These are phyloP conservation scores for Prorocentrum cordatum DNA, from an alignment of 169 alveolate genomes.

Conservation along the genomic window DNA sequence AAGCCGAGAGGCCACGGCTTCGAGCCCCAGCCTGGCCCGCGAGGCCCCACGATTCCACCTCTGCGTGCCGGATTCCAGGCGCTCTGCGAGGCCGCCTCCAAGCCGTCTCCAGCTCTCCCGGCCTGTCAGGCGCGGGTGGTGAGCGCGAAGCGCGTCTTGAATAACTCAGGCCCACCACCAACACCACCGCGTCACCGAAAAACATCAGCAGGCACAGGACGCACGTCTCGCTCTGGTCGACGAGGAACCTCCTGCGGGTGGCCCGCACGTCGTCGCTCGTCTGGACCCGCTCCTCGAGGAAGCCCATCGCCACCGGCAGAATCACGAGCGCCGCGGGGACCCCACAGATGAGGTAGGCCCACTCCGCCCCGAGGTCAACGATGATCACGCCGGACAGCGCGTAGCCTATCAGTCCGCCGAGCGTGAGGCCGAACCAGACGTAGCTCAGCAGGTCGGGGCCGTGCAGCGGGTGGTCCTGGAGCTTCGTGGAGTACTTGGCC, in stretches of 20 bases:
- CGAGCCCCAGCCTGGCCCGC: no score
- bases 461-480: slow-evolving; percentile 44
- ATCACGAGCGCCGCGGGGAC: slow-evolving; percentile 47
- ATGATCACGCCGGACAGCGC: slow-evolving; percentile 1
- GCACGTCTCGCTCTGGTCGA: slow-evolving; percentile 30
- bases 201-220: slow-evolving; percentile 31
- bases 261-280: neutral
- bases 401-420: slow-evolving; percentile 31
- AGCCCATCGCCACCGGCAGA: slow-evolving; percentile 8
- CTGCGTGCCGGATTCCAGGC: no score
- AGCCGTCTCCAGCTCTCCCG: no score
- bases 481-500: slow-evolving; percentile 63
- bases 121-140: no score
- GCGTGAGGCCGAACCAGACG: slow-evolving; percentile 67
- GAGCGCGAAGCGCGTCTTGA: no score
- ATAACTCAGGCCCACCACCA: slow-evolving; percentile 28
- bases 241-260: neutral
- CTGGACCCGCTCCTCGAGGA: slow-evolving; percentile 6
- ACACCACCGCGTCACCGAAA: neutral
- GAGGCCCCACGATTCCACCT: no score
- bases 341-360: slow-evolving; percentile 12
- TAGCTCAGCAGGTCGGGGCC: slow-evolving; percentile 70
- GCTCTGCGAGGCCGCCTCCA: no score
- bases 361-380: slow-evolving; percentile 22
- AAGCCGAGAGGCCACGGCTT: no score